A percentile compares a stretch with the other conserved stretches of the same genome.
These are phyloP conservation scores for Narthecium ossifragum DNA, from an alignment of 106 monocot species.

Conservation along the genomic window DNA sequence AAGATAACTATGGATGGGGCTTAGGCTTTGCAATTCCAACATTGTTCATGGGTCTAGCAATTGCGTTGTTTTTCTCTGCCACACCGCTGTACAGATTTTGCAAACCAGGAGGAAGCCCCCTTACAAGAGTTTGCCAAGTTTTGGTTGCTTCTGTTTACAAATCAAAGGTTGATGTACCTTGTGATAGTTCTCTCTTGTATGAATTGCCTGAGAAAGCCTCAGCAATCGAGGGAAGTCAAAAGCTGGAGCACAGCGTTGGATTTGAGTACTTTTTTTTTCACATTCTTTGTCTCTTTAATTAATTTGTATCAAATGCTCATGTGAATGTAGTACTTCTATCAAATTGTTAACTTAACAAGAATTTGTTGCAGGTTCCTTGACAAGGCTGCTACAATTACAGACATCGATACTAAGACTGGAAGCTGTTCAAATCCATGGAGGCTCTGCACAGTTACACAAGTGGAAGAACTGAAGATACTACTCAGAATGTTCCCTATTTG, in stretches of 20 bases:
- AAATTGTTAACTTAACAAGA: background rate
- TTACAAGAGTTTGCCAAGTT: constrained; percentile 83
- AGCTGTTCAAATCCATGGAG: constrained; percentile 40
- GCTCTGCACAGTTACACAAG: constrained; percentile 64
- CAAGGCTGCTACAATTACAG: constrained; percentile 40
- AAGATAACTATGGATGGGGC: constrained; percentile 94
- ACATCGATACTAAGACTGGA: constrained; percentile 17
- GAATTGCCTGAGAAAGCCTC: constrained; percentile 61
- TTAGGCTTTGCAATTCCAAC: constrained; percentile 94
- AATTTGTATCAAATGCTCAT: background rate
- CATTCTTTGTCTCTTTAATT: background rate
- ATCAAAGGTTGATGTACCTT: constrained; percentile 46
- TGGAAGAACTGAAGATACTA: constrained; percentile 67
- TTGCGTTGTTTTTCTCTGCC: constrained; percentile 61
- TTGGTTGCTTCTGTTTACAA: constrained; percentile 65
- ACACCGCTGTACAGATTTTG: constrained; percentile 72
- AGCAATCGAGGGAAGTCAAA: constrained; percentile 84
- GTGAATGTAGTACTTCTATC: background rate
- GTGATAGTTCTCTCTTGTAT: constrained; percentile 62
- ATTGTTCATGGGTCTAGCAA: constrained; percentile 83
- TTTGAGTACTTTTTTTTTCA: constrained; percentile 29
- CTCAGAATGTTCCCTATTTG: constrained; percentile 62
- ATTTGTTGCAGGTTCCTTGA: constrained; percentile 36
- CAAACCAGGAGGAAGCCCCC: constrained; percentile 80
- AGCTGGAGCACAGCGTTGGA: constrained; percentile 74